Percentiles rank a stretch among this genome's conserved stretches.
phyloP scores from a whole-genome alignment of 257 asterid genomes.

The Fraxinus cuspidata region DNA sequence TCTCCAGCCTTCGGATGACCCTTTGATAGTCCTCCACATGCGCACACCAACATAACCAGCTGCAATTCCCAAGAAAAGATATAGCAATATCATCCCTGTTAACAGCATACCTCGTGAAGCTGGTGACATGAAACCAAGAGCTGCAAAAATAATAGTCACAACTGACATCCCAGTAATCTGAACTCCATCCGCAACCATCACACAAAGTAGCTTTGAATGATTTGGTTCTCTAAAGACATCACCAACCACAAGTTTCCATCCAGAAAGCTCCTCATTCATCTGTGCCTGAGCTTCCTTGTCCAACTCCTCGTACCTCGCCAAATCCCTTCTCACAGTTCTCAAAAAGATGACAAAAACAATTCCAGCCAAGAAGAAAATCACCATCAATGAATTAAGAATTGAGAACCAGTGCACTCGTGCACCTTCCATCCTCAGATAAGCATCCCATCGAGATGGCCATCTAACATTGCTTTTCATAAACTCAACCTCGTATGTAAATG shows the following conservation, averaged over 20 bases:
- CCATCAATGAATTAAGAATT: constrained; percentile 49
- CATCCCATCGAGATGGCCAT: constrained; percentile 65
- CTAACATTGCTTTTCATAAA: constrained; percentile 42
- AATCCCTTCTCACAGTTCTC: constrained; percentile 52
- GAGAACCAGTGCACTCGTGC: constrained; percentile 57
- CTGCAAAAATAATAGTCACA: constrained; percentile 49
- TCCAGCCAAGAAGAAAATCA: constrained; percentile 51
- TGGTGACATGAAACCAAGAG: constrained; percentile 55
- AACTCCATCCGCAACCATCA: constrained; percentile 50
- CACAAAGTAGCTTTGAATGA: constrained; percentile 43
- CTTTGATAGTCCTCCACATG: constrained; percentile 43
- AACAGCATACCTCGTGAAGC: constrained; percentile 56
- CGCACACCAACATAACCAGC: constrained; percentile 50
- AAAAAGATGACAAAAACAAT: constrained; percentile 49
- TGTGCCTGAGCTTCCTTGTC: constrained; percentile 55
- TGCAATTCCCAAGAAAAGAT: constrained; percentile 49
- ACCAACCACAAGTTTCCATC: constrained; percentile 60
- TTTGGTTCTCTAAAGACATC: constrained; percentile 54
- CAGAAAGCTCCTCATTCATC: constrained; percentile 53
- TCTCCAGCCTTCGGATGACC: constrained; percentile 50
- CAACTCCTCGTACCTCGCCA: constrained; percentile 52
- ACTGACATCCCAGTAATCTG: constrained; percentile 48
- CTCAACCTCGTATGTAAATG: constrained; percentile 52
- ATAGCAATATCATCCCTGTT: constrained; percentile 53
- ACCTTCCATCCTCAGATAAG: constrained; percentile 55